Conservation (phyloP, 2,329 filamentous ascomycete genomes). For the Phoma sp. region DNA sequence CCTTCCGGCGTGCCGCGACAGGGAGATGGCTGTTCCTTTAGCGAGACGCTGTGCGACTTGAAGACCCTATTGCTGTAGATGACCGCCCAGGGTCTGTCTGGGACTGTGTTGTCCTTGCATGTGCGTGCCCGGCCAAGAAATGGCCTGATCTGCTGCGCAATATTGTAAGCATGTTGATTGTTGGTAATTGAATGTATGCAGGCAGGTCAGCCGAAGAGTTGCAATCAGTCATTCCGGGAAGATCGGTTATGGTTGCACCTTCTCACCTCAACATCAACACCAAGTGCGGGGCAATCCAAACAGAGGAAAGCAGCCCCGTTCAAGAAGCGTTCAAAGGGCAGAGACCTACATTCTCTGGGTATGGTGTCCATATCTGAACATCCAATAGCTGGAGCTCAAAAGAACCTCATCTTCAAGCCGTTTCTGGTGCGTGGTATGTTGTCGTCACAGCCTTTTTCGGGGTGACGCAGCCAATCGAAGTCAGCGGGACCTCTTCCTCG, state of each 20-base stretch:
- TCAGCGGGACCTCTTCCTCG: constrained; percentile 2
- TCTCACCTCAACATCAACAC: constrained; percentile 3
- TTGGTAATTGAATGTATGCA: not conserved
- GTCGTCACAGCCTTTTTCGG: not conserved
- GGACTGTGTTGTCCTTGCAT: constrained; percentile 18
- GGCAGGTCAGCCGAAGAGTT: constrained; percentile 4
- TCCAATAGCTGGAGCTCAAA: not conserved
- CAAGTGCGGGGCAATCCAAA: constrained; percentile 1
- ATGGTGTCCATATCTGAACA: not conserved
- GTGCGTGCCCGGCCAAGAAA: constrained; percentile 7
- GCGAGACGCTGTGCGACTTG: constrained; percentile 9
- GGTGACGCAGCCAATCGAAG: not conserved
- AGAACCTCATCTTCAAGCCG: not conserved
- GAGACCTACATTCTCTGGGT: not conserved
- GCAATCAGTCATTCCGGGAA: not conserved
- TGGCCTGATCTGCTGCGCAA: constrained; percentile 1
- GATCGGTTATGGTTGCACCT: constrained; percentile 1
- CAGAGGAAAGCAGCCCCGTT: not conserved
- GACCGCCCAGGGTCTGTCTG: constrained; percentile 1
- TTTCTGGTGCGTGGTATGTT: not conserved
- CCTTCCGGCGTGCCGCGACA: constrained; percentile 14
- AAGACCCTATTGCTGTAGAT: constrained; percentile 8
- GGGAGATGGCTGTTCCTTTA: constrained; percentile 12
- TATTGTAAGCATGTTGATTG: not conserved
- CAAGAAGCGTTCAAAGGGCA: not conserved